Base-by-base conservation (phyloP, 1,139 yeast species). In the Candida smagusa region DNA sequence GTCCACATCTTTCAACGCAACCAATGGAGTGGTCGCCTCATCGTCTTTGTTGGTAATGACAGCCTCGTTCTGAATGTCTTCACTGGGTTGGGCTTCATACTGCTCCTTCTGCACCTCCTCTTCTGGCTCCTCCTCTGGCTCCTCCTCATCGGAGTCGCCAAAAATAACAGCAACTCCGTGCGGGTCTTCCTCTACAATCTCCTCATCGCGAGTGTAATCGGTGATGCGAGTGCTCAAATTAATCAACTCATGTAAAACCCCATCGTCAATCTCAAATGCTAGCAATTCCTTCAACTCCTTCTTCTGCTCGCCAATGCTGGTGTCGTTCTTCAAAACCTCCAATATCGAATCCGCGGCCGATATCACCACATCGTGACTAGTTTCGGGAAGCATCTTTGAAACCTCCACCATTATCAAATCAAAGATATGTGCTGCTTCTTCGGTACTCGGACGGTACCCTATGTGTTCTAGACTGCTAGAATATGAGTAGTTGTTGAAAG, bases 261-360 rank as follows among this genome's bases (percentile, higher is more conserved):
- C 64, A 36, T 72, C 77, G 1, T 65, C 48, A 0, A 86, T 46
- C 12, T 55, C 47, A 3, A 58, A 45, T 8, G 71, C 83, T 16
- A 89, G 53, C 6, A 82, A 67, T 6, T 65, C 50, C 11, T 56
- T 50, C 11, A 68, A 43, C 35, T 60, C 66, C 4, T 52, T 37
- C 65, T 84, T 38, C 63, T 73, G 41, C 12, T 50, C 54, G 39
- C 54, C 30, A 11, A 43, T 29, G 8, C 52, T 56, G 7, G 9
- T 28, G 7, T 72, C 81, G 38, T 69, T 71, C 51, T 82, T 83
- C 41, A 89, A 56, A 0, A 74, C 60, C 43, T 77, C 82, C 30
- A 89, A 57, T 0, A 84, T 56, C 6, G 84, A 67, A 53, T 89
- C 97, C 1, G 94, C 79, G 8, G 79, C 73, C 0, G 82, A 75